phyloP scores from a whole-genome alignment of 257 asterid species.

The Scutellaria barbata region DNA sequence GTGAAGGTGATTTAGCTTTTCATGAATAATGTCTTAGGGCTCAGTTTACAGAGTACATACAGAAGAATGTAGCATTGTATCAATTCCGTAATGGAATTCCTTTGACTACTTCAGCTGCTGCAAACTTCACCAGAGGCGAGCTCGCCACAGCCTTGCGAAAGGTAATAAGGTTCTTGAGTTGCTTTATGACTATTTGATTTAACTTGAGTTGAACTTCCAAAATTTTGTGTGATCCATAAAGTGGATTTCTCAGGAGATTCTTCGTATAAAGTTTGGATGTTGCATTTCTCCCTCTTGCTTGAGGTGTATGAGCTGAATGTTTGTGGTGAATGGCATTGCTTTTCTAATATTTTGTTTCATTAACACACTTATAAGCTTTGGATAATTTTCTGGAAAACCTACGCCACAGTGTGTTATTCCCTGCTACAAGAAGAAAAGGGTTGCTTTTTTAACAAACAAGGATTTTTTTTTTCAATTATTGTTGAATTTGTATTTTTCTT shows the following conservation, averaged over 20 bases:
- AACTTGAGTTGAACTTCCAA: not conserved
- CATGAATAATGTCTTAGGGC: conserved; percentile 57
- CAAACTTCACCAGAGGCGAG: conserved; percentile 95
- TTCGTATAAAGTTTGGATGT: no score
- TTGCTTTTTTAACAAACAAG: not conserved
- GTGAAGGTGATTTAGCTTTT: conserved; percentile 6
- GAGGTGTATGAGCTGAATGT: conserved; percentile 13
- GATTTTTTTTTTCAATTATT: not conserved
- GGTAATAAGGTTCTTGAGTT: conserved; percentile 47
- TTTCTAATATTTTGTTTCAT: not conserved
- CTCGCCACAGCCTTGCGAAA: conserved; percentile 97
- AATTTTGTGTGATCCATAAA: no score
- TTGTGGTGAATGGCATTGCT: not conserved
- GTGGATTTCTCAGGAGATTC: no score
- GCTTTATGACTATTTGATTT: conserved; percentile 25
- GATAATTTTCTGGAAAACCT: conserved; percentile 15
- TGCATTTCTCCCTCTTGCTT: not conserved
- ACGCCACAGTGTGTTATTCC: not conserved
- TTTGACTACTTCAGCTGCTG: conserved; percentile 90
- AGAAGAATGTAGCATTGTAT: conserved; percentile 90
- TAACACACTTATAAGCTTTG: not conserved
- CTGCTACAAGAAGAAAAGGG: not conserved
- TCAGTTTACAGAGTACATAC: conserved; percentile 94
- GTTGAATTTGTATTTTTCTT: not conserved
- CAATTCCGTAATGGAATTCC: conserved; percentile 98